phyloP scores from a whole-genome alignment of 441 rosid genomes.

The Erysimum cheiri region DNA sequence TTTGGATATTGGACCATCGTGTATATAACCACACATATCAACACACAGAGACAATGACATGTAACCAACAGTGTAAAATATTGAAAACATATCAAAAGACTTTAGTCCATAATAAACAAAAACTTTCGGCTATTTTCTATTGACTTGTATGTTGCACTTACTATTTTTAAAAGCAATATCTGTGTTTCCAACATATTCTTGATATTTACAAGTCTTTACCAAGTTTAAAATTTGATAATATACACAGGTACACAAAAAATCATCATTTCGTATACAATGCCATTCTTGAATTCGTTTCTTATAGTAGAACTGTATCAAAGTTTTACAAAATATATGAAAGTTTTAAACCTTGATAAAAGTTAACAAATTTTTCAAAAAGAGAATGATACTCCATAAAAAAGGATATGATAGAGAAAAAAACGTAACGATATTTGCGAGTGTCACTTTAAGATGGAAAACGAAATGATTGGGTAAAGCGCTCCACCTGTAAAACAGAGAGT shows the following conservation, averaged over 20 bases:
- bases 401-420: conserved; percentile 4
- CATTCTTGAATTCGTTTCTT: neutral
- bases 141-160: conserved; percentile 37
- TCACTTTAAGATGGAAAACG: conserved; percentile 22
- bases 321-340: neutral
- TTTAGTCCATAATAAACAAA: conserved; percentile 17
- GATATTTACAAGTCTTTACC: neutral
- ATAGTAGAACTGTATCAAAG: neutral
- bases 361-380: neutral
- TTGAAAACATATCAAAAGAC: conserved; percentile 24
- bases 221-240: neutral
- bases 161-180: neutral
- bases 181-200: conserved; percentile 22
- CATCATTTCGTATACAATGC: neutral
- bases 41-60: conserved; percentile 39
- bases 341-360: neutral
- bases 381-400: neutral
- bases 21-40: conserved; percentile 17
- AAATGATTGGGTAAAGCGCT: conserved; percentile 30
- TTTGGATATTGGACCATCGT: conserved; percentile 19
- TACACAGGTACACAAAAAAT: too few species aligned
- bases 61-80: conserved; percentile 34
- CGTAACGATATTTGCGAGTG: conserved; percentile 25
- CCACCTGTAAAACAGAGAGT: conserved; percentile 38
- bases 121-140: conserved; percentile 45